Conservation (phyloP, 2,329 filamentous ascomycete genomes). For the Trichoderma pleuroti region DNA sequence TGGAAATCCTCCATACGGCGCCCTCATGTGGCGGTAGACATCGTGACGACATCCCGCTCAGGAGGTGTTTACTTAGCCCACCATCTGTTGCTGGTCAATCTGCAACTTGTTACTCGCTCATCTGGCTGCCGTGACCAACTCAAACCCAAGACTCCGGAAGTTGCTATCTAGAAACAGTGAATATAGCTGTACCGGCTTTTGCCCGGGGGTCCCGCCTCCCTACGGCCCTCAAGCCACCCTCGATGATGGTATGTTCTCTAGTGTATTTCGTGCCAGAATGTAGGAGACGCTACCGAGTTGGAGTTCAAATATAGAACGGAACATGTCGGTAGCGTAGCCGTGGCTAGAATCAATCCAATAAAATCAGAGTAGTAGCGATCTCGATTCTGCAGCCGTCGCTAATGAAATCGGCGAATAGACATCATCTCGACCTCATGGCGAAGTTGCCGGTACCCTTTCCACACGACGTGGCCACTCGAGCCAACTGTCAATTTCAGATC, state of each 20-base stretch:
- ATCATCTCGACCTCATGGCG: conserved; percentile 54
- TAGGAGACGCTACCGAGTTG: neutral
- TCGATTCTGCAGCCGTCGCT: conserved; percentile 13
- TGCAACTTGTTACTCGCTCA: neutral
- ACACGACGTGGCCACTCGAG: conserved; percentile 56
- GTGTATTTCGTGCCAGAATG: neutral
- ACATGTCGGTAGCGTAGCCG: neutral
- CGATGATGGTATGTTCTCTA: conserved; percentile 47
- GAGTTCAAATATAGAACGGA: neutral
- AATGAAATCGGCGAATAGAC: conserved; percentile 41
- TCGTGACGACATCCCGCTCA: conserved; percentile 9
- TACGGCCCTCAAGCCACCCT: conserved; percentile 36
- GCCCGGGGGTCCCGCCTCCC: conserved; percentile 35
- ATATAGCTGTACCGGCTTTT: conserved; percentile 27
- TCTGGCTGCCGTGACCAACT: neutral
- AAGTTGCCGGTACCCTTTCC: conserved; percentile 55
- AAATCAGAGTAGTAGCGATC: neutral
- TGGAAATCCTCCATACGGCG: neutral
- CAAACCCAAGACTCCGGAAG: neutral
- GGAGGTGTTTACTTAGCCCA: conserved; percentile 9
- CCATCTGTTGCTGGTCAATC: conserved; percentile 3
- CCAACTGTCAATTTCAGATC: conserved; percentile 72
- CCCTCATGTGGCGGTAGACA: conserved; percentile 7
- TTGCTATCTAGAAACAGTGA: conserved; percentile 17
- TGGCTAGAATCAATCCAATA: neutral